phyloP scores from a whole-genome alignment of 2,329 filamentous ascomycete species.

The Fusarium burgessii region DNA sequence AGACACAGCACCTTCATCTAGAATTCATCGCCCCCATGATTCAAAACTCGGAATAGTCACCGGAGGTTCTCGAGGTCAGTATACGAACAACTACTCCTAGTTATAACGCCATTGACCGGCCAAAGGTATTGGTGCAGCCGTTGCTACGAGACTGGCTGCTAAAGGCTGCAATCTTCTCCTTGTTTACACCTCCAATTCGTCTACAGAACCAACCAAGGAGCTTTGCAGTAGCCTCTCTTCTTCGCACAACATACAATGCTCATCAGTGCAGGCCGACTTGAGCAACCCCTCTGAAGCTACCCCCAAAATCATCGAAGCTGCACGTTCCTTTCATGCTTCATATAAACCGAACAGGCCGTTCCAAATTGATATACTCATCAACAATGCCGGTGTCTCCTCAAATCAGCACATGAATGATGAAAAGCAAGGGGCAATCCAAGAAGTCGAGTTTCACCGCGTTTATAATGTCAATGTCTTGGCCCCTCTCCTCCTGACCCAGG shows the following conservation, averaged over 20 bases:
- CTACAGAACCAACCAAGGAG: conserved; percentile 58
- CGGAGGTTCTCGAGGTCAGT: conserved; percentile 51
- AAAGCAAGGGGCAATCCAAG: conserved; percentile 64
- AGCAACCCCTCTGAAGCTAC: conserved; percentile 42
- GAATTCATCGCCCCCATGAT: conserved; percentile 45
- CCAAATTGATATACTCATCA: conserved; percentile 82
- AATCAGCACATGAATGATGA: conserved; percentile 73
- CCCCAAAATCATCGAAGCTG: conserved; percentile 48
- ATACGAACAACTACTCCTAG: not conserved
- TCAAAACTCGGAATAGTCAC: conserved; percentile 52
- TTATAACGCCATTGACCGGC: conserved; percentile 7
- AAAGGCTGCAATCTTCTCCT: conserved; percentile 71
- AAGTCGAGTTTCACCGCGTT: conserved; percentile 75
- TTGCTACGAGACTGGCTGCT: conserved; percentile 67
- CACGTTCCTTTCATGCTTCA: conserved; percentile 43
- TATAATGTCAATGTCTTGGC: conserved; percentile 87
- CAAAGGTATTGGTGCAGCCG: conserved; percentile 70
- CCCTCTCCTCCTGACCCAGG: conserved; percentile 82
- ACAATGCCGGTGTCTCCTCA: conserved; percentile 81
- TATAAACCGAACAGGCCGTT: conserved; percentile 42
- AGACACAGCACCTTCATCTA: conserved; percentile 12
- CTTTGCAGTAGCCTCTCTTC: conserved; percentile 61
- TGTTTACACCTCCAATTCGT: conserved; percentile 70
- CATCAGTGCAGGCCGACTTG: conserved; percentile 49
- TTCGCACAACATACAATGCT: conserved; percentile 54